Base-by-base conservation (phyloP, 2,329 filamentous ascomycete species). In the Aspergillus floridensis region DNA sequence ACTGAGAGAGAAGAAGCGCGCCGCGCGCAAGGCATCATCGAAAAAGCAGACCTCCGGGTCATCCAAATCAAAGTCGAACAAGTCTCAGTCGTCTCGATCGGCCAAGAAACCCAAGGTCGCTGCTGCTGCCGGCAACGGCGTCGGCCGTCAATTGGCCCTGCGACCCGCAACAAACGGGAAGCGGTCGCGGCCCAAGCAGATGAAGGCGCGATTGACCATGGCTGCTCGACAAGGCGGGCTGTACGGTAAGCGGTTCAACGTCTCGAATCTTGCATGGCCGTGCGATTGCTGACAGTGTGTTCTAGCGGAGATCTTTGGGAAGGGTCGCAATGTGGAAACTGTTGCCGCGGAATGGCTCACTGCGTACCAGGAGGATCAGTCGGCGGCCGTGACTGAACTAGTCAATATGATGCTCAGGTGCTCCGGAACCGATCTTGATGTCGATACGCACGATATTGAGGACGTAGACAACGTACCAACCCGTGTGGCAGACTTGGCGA, bases 401-500 rank as follows among this genome's bases (percentile, higher is more conserved):
- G 77, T 88, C 70, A 88, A 87, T 68, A 84, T 88, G 57, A 80
- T 87, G 22, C 75, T 88, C 19, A 81, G 81, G 65, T 84, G 90
- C 63, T 87, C 93, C 19, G 95, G 95, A 31, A 96, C 93, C 73
- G 86, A 91, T 57, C 82, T 91, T 56, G 84, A 89, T 65, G 86
- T 99, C 57, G 89, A 88, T 10, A 84, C 86, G 44, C 88, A 95
- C 71, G 92, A 98, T 72, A 91, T 97, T 64, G 87, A 88, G 65
- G 93, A 99, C 72, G 87, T 92, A 7, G 95, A 99, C 72, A 92
- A 95, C 70, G 91, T 89, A 51, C 86, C 90, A 19, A 88, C 87
- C 70, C 88, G 87, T 70, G 80, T 99, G 49, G 82, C 84, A 22
- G 93, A 98, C 68, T 81, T 99, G n/a, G 91, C 97, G 75, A 88